Percentiles rank a stretch among this genome's conserved stretches.
These are phyloP conservation scores for Quercus cerris DNA, from an alignment of 306 rosid species.

Conservation along the genomic window DNA sequence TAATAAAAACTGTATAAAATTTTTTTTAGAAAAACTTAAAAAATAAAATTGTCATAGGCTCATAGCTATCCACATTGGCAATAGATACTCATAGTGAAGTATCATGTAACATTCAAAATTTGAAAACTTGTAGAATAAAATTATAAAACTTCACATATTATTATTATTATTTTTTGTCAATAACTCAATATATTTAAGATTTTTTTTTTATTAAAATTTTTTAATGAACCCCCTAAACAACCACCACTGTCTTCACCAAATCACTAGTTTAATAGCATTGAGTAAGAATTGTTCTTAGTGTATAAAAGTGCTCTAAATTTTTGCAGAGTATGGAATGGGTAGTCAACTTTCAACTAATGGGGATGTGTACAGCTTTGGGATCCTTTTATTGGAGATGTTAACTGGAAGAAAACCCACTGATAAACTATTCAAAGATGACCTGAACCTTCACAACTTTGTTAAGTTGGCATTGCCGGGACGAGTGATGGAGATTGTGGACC, in stretches of 20 bases:
- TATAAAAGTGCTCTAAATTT: not conserved
- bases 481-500: not conserved
- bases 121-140: too few relatives aligned
- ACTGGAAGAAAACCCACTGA: not conserved
- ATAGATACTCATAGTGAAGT: too few relatives aligned
- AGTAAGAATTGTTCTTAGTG: not conserved
- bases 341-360: not conserved
- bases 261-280: not conserved
- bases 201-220: not conserved
- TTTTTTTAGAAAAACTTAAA: too few relatives aligned
- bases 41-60: too few relatives aligned
- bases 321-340: slow-evolving; percentile 15
- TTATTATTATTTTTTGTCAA: not conserved
- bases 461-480: not conserved
- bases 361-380: slow-evolving; percentile 12
- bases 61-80: too few relatives aligned
- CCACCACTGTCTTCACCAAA: not conserved
- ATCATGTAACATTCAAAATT: too few relatives aligned
- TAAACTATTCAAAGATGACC: not conserved
- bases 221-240: too few relatives aligned
- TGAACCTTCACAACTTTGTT: slow-evolving; percentile 2
- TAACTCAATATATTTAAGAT: not conserved
- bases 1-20: too few relatives aligned
- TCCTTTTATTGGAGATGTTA: slow-evolving; percentile 14
- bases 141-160: too few relatives aligned